Conservation (phyloP, 1,284 basidiomycete genomes). For the Irpex sp. region DNA sequence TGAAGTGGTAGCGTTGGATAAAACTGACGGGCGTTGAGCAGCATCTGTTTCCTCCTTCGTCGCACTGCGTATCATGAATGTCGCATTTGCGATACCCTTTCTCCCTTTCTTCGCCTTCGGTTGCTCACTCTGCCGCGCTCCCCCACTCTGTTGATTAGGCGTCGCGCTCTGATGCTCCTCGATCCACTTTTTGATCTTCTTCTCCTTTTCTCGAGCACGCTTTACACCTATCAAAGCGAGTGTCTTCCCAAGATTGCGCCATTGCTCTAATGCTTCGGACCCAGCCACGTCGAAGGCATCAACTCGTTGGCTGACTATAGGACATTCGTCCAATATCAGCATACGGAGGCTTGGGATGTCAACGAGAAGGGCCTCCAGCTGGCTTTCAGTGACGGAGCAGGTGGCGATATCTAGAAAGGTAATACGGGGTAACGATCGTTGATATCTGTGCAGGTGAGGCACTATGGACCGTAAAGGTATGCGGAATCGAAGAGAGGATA, state of each 20-base stretch:
- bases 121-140: background rate
- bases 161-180: slow-evolving; percentile 25
- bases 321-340: slow-evolving; percentile 53
- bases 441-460: slow-evolving; percentile 34
- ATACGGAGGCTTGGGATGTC: slow-evolving; percentile 42
- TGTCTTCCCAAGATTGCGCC: slow-evolving; percentile 51
- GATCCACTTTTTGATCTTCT: slow-evolving; percentile 48
- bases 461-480: slow-evolving; percentile 56
- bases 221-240: slow-evolving; percentile 52
- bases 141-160: background rate
- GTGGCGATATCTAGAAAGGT: slow-evolving; percentile 61
- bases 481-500: slow-evolving; percentile 51
- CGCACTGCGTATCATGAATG: slow-evolving; percentile 47
- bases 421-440: slow-evolving; percentile 35
- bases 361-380: slow-evolving; percentile 47
- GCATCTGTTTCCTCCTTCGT: slow-evolving; percentile 9
- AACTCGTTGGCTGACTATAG: slow-evolving; percentile 34
- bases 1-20: background rate
- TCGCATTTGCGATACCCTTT: slow-evolving; percentile 50
- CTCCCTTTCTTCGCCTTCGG: slow-evolving; percentile 36
- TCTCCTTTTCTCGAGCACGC: slow-evolving; percentile 55
- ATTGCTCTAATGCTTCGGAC: slow-evolving; percentile 38
- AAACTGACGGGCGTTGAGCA: background rate
- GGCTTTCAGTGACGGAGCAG: slow-evolving; percentile 41
- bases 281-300: slow-evolving; percentile 23